A percentile compares a stretch with the other conserved stretches of the same genome.
phyloP scores from a whole-genome alignment of 2,329 filamentous ascomycete species.

The Pseudocercospora pini-densiflorae region DNA sequence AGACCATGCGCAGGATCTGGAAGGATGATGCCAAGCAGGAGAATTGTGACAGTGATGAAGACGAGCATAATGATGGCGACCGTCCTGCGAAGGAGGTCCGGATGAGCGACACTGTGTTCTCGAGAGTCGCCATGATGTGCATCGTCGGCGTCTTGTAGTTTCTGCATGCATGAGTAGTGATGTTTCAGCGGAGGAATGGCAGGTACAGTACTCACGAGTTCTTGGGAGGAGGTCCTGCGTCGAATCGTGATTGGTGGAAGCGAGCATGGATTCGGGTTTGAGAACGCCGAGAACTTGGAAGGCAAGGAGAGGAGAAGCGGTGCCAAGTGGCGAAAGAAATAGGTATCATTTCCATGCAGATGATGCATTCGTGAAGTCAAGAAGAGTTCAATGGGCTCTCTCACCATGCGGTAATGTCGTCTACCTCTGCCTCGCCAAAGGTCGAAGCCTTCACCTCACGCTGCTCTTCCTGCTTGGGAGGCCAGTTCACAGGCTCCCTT shows the following conservation, averaged over 20 bases:
- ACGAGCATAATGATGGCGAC: neutral
- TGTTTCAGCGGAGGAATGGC: neutral
- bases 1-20: neutral
- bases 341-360: neutral
- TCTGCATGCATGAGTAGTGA: neutral
- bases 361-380: neutral
- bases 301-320: neutral
- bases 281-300: neutral
- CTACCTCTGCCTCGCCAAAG: slow-evolving; percentile 94
- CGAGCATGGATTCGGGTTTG: neutral
- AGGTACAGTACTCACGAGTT: neutral
- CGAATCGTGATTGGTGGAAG: neutral
- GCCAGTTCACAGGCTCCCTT: slow-evolving; percentile 49
- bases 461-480: slow-evolving; percentile 54
- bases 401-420: slow-evolving; percentile 93
- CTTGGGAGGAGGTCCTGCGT: neutral
- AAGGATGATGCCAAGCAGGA: neutral
- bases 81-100: neutral
- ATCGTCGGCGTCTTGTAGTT: neutral
- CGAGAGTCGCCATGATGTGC: neutral
- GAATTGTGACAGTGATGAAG: neutral
- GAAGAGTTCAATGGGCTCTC: neutral
- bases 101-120: neutral
- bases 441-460: slow-evolving; percentile 84
- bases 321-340: neutral